Conservation (phyloP, 148 eudicot genomes). For the Mesembryanthemum crystallinum region DNA sequence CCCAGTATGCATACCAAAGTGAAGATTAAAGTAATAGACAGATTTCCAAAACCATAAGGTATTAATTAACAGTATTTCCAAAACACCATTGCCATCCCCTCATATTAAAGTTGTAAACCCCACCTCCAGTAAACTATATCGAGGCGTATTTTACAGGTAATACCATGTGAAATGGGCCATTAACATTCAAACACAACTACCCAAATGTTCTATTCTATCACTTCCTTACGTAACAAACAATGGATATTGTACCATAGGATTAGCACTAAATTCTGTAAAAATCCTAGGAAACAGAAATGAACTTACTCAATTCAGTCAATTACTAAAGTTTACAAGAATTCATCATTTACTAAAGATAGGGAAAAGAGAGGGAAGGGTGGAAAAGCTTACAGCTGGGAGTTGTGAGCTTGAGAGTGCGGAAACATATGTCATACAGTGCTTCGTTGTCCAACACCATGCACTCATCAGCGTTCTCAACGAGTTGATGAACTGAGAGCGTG, state of each 20-base stretch:
- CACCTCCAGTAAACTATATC: not conserved
- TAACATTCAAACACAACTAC: not conserved
- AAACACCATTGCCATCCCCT: not conserved
- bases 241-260: not conserved
- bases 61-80: not conserved
- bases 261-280: not conserved
- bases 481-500: constrained; percentile 40
- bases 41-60: not conserved
- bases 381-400: constrained; percentile 37
- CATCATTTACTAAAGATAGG: not conserved
- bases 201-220: not conserved
- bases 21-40: too few relatives aligned
- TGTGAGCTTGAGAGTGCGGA: constrained; percentile 40
- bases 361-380: not conserved
- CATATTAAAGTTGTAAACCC: not conserved
- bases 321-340: not conserved
- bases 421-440: constrained; percentile 38
- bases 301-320: not conserved
- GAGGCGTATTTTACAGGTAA: not conserved
- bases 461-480: constrained; percentile 38
- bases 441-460: constrained; percentile 40
- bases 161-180: not conserved
- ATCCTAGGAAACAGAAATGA: not conserved
- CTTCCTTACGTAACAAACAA: not conserved
- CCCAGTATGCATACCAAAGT: not conserved